Evolutionary conservation across 2,329 filamentous ascomycete species (phyloP), one percentile per base, ranked within the genome.

Genomic region (Teratosphaeria nubilosa): DNA sequence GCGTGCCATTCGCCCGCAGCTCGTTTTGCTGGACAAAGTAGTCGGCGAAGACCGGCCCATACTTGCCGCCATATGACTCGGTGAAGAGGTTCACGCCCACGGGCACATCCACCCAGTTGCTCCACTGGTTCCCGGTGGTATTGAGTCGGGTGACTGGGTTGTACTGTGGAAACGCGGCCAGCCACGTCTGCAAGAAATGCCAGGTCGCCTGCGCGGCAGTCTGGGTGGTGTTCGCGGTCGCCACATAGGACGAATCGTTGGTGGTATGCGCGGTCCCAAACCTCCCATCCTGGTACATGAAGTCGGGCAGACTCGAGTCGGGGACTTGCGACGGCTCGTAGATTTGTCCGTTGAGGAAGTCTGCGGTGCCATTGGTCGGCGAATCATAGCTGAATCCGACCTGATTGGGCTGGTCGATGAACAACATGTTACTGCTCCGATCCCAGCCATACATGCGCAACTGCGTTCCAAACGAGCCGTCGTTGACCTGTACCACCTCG

Each of bases 321-420:
- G 64, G 82, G 81, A 10, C 80, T 77, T 1, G 59, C 53, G 66
- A 60, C 6, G 68, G 64, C 24, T 66, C 62, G 25, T 82, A 68
- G 41, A 82, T 73, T 10, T 62, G 54, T 32, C 65, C 66, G 1
- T 65, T 64, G 45, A 63, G 37, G 20, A 82, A 52, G 50, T 75
- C 69, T n/a, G 59, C 64, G 59, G 76, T 78, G 1, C 63, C 76
- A 22, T 75, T 72, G 6, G 77, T 70, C 0, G 76, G 72, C 13
- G 73, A 68, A 4, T 75, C 74, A 66, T 85, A 85, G 11, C 79
- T 82, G 64, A 84, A 80, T 0, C 83, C 83, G 4, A 82, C 79
- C 53, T 81, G 78, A 10, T 77, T 79, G 9, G 82, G 86, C 69
- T 88, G 81, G 64, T 89, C 86, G 63, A 89, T 82, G 70, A 86